Conservation (phyloP, 352 stramenopile genomes). For the Globisporangium cederbergense region DNA sequence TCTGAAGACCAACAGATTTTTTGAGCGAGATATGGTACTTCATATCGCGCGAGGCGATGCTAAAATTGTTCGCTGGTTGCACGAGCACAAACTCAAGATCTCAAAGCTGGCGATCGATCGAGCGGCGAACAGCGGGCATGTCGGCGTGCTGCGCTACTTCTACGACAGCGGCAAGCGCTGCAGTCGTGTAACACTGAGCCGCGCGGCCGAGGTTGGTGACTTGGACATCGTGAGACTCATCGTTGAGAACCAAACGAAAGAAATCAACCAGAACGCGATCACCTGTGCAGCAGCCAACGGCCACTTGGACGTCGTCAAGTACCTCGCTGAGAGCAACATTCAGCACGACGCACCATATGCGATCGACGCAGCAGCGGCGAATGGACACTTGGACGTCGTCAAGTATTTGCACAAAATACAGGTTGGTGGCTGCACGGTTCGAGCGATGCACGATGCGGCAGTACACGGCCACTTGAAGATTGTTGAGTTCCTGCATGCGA, state of each 20-base stretch:
- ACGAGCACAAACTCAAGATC: neutral
- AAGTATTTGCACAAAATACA: neutral
- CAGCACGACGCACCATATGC: neutral
- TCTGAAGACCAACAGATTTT: neutral
- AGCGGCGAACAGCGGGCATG: neutral
- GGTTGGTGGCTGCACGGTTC: neutral
- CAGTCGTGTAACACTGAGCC: neutral
- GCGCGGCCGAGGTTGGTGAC: neutral
- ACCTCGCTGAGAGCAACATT: neutral
- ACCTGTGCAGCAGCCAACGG: neutral
- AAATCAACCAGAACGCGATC: neutral
- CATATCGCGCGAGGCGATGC: neutral
- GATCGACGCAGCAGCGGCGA: neutral
- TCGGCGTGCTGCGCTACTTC: neutral
- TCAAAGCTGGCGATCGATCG: neutral
- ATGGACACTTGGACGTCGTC: neutral
- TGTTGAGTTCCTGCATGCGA: neutral
- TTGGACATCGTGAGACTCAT: neutral
- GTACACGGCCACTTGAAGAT: neutral
- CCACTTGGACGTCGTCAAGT: neutral
- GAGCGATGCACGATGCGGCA: neutral
- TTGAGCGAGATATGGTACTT: neutral
- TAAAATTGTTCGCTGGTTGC: neutral
- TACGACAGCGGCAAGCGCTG: neutral
- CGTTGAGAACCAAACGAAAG: conserved; percentile 1